A percentile compares a stretch with the other conserved stretches of the same genome.
These are phyloP conservation scores for Diophrys sp. DNA, from an alignment of 73 alveolate genomes.

Conservation along the genomic window DNA sequence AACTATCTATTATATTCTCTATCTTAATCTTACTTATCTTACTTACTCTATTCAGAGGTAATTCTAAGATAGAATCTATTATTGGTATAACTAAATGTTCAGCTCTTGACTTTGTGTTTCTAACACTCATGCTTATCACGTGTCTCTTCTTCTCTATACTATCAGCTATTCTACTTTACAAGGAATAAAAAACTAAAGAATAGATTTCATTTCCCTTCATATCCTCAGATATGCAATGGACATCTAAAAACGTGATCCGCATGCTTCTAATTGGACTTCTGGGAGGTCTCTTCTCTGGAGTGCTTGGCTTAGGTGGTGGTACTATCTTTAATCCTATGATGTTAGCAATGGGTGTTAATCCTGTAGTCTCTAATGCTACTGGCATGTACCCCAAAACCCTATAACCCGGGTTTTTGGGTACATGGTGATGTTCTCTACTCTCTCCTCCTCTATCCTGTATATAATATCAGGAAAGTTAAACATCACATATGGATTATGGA, in stretches of 20 bases:
- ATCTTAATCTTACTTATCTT: conserved; percentile 1
- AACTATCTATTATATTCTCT: neutral
- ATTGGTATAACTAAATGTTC: conserved; percentile 41
- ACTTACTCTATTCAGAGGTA: conserved; percentile 41
- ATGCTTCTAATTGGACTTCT: conserved; percentile 13
- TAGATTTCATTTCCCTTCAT: conserved; percentile 13
- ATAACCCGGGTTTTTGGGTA: too few species aligned
- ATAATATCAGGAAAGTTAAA: neutral
- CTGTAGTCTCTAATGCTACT: conserved; percentile 49
- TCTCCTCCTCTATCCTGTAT: conserved; percentile 19
- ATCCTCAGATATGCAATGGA: conserved; percentile 19
- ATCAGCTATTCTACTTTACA: conserved; percentile 4
- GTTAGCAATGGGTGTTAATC: conserved; percentile 39
- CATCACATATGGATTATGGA: conserved; percentile 9
- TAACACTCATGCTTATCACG: conserved; percentile 1
- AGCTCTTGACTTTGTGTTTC: conserved; percentile 20
- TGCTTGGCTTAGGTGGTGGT: conserved; percentile 58
- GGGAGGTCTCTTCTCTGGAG: conserved; percentile 55
- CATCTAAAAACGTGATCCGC: neutral
- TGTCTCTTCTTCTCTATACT: conserved; percentile 6
- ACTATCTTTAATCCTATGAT: conserved; percentile 47
- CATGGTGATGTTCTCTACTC: conserved; percentile 36
- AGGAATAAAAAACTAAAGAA: conserved; percentile 3
- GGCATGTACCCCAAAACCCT: conserved; percentile 32
- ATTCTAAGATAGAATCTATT: conserved; percentile 19